Percentiles rank a stretch among this genome's conserved stretches.
phyloP scores from a whole-genome alignment of 2,329 filamentous ascomycete species.

The Sordariomycetes sp. region DNA sequence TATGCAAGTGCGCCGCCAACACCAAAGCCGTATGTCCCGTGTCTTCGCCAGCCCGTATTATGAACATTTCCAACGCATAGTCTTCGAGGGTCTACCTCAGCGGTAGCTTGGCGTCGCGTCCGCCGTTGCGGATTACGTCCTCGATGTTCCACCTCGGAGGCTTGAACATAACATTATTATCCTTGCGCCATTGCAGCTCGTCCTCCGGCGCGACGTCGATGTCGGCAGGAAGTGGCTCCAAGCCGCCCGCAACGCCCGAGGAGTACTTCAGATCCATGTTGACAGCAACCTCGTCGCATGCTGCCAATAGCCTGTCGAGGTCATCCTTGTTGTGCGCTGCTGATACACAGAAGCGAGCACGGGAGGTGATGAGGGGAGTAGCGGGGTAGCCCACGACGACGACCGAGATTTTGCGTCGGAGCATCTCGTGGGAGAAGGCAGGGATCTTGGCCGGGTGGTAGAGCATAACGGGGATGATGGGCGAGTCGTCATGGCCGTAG shows the following conservation, averaged over 20 bases:
- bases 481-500: conserved; percentile 95
- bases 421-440: conserved; percentile 97
- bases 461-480: conserved; percentile 87
- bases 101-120: conserved; percentile 64
- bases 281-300: conserved; percentile 89
- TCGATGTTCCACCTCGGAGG: conserved; percentile 79
- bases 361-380: conserved; percentile 88
- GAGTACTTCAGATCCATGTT: conserved; percentile 93
- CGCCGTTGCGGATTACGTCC: conserved; percentile 68
- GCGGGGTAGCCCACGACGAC: conserved; percentile 97
- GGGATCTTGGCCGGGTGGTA: conserved; percentile 99
- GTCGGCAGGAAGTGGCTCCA: conserved; percentile 64
- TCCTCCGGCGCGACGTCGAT: conserved; percentile 60
- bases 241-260: conserved; percentile 86
- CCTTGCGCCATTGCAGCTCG: conserved; percentile 58
- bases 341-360: conserved; percentile 91
- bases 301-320: conserved; percentile 77
- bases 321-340: conserved; percentile 98
- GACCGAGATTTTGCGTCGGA: conserved; percentile 93
- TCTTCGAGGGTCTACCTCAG: conserved; percentile 58
- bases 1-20: too few species aligned
- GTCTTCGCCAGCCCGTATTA: too few species aligned
- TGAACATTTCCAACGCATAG: too few species aligned
- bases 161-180: conserved; percentile 56
- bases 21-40: too few species aligned